Percentiles rank a stretch among this genome's conserved stretches.
These are phyloP conservation scores for Lasiodiplodia citricola DNA, from an alignment of 2,329 filamentous ascomycete genomes.

Conservation along the genomic window DNA sequence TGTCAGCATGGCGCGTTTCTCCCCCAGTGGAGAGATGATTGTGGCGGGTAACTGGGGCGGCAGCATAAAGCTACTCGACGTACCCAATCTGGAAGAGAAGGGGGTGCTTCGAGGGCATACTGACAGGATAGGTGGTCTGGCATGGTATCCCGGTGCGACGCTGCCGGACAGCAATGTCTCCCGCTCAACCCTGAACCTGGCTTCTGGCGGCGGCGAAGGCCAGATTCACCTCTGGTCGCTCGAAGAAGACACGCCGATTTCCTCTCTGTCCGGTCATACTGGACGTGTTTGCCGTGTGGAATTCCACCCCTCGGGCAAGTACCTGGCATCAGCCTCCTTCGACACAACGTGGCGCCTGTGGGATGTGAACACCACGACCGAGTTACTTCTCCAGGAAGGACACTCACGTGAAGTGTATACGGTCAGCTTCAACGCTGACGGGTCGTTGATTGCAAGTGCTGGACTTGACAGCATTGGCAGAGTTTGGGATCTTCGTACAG, in stretches of 20 bases:
- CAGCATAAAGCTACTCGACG: conserved; percentile 81
- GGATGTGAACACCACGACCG: conserved; percentile 85
- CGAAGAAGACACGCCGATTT: conserved; percentile 80
- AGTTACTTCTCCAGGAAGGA: conserved; percentile 88
- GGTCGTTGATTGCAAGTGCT: conserved; percentile 87
- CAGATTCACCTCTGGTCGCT: conserved; percentile 90
- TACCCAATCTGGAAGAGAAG: conserved; percentile 81
- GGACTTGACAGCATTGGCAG: conserved; percentile 93
- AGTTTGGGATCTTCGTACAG: conserved; percentile 93
- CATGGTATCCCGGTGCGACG: conserved; percentile 87
- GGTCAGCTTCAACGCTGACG: conserved; percentile 87
- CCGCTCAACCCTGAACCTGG: conserved; percentile 77
- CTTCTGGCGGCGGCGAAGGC: conserved; percentile 87
- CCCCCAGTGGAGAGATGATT: conserved; percentile 80
- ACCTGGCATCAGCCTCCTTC: conserved; percentile 90
- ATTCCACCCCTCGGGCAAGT: conserved; percentile 90
- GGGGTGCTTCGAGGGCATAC: conserved; percentile 80
- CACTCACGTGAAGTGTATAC: conserved; percentile 94
- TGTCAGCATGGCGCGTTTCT: conserved; percentile 88
- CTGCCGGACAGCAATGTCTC: conserved; percentile 73
- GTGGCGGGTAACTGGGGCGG: conserved; percentile 95
- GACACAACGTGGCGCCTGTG: conserved; percentile 97
- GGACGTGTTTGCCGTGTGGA: conserved; percentile 90
- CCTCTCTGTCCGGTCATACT: conserved; percentile 81
- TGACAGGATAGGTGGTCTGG: conserved; percentile 85